Conservation (phyloP, 1,139 yeast genomes). For the Kodamaea sp. region DNA sequence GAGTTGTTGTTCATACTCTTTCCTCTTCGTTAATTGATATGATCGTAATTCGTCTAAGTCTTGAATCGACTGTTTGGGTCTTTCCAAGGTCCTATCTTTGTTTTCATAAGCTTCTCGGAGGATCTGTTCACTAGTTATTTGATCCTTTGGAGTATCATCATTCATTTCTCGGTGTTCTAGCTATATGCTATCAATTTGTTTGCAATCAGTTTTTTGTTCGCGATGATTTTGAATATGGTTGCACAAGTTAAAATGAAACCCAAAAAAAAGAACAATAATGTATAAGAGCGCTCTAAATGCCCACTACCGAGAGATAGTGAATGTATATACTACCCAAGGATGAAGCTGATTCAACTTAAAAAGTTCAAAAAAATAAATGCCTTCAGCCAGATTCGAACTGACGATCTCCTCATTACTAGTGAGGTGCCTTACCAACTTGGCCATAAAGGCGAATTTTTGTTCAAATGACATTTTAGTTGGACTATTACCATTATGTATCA, state of each 20-base stretch:
- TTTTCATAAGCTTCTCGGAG: slow-evolving; percentile 38
- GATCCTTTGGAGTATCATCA: slow-evolving; percentile 6
- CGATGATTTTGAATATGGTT: slow-evolving; percentile 3
- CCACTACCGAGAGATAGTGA: too few species aligned
- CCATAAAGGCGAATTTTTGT: slow-evolving; percentile 23
- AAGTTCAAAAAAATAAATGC: slow-evolving; percentile 49
- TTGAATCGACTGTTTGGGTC: slow-evolving; percentile 55
- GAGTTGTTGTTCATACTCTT: slow-evolving; percentile 82
- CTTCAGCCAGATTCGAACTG: slow-evolving; percentile 85
- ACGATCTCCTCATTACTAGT: slow-evolving; percentile 90
- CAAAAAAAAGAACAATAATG: too few species aligned
- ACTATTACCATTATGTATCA: too few species aligned
- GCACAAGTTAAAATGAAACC: too few species aligned
- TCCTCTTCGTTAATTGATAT: slow-evolving; percentile 71
- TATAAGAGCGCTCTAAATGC: too few species aligned
- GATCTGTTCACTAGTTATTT: slow-evolving; percentile 39
- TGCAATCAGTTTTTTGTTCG: background rate
- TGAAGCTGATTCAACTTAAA: too few species aligned
- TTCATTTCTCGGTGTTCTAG: slow-evolving; percentile 1
- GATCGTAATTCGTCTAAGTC: slow-evolving; percentile 82
- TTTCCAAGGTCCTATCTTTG: slow-evolving; percentile 37
- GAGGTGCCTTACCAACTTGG: slow-evolving; percentile 94
- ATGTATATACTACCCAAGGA: too few species aligned
- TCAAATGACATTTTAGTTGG: background rate
- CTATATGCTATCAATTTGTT: background rate